These are phyloP conservation scores for Tephrocybe sp. DNA, from an alignment of 768 basidiomycete genomes.

Conservation along the genomic window DNA sequence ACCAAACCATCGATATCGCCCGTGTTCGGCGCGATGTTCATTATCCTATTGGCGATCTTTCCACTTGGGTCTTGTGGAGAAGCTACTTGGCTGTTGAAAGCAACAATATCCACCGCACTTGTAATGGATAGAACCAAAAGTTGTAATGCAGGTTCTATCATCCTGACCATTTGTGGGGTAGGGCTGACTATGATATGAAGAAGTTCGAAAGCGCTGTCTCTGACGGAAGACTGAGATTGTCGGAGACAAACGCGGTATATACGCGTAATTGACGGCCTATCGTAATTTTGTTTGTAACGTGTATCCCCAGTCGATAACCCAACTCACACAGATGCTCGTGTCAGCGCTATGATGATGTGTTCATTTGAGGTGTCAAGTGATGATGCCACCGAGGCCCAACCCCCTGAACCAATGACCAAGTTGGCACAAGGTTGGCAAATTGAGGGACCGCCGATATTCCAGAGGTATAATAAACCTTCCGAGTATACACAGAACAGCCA, in stretches of 20 bases:
- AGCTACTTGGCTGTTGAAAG: constrained; percentile 4
- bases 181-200: constrained; percentile 20
- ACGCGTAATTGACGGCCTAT: constrained; percentile 18
- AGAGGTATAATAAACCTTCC: constrained; percentile 41
- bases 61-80: constrained; percentile 12
- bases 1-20: constrained; percentile 37
- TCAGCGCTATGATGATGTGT: constrained; percentile 25
- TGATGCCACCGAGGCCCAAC: constrained; percentile 11
- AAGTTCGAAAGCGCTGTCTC: constrained; percentile 16
- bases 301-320: not conserved
- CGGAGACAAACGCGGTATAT: constrained; percentile 9
- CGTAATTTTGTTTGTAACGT: not conserved
- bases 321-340: constrained; percentile 23
- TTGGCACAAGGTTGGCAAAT: constrained; percentile 4
- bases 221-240: not conserved
- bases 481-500: constrained; percentile 48
- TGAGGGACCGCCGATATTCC: constrained; percentile 32
- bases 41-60: not conserved
- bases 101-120: constrained; percentile 33
- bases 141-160: constrained; percentile 32
- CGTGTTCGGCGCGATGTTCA: constrained; percentile 11
- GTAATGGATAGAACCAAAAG: constrained; percentile 31
- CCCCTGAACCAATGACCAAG: constrained; percentile 12
- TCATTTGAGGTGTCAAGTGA: constrained; percentile 9
- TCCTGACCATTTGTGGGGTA: constrained; percentile 28